These are phyloP conservation scores for Rhododendron griersonianum DNA, from an alignment of 148 eudicot species.

Conservation along the genomic window DNA sequence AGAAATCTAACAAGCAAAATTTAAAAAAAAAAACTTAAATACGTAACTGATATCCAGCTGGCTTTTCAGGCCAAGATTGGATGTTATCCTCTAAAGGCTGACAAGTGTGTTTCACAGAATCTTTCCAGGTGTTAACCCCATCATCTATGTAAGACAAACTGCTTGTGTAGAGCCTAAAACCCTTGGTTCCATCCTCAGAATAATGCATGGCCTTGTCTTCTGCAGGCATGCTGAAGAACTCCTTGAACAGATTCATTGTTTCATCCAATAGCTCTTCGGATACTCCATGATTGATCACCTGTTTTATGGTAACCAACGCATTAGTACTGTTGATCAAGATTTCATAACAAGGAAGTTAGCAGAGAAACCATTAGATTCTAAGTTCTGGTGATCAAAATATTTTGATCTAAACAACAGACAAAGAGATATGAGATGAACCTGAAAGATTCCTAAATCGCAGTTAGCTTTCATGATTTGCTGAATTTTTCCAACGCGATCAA, in stretches of 20 bases:
- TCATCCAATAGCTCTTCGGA: slow-evolving; percentile 22
- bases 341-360: background rate
- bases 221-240: slow-evolving; percentile 9
- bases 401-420: background rate
- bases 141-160: slow-evolving; percentile 3
- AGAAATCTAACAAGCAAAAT: background rate
- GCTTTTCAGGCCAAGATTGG: slow-evolving; percentile 26
- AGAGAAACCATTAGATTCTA: background rate
- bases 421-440: background rate
- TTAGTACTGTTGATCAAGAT: background rate
- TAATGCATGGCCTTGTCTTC: slow-evolving; percentile 18
- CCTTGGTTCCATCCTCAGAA: slow-evolving; percentile 16
- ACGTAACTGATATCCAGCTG: slow-evolving; percentile 12
- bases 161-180: slow-evolving; percentile 28
- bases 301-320: background rate
- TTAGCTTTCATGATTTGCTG: background rate
- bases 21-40: background rate
- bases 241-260: slow-evolving; percentile 14
- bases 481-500: background rate
- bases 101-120: slow-evolving; percentile 14
- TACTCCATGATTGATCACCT: slow-evolving; percentile 26
- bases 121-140: slow-evolving; percentile 23
- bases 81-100: slow-evolving; percentile 21
- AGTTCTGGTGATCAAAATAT: too few relatives aligned
- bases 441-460: background rate